Conservation (phyloP, 768 basidiomycete genomes). For the Kwoniella sp. region DNA sequence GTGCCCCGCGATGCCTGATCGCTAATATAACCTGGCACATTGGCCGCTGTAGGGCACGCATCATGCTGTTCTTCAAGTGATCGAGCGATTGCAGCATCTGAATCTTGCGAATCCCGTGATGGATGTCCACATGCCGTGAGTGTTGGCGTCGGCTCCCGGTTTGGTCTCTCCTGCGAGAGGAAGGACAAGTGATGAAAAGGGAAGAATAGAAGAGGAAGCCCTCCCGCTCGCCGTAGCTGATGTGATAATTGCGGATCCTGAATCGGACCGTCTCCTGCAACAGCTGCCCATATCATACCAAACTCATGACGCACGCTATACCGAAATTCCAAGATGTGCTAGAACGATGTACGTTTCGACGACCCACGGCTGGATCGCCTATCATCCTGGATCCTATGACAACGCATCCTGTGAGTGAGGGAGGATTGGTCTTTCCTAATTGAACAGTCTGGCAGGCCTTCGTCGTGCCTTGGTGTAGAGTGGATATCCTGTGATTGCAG, state of each 20-base stretch:
- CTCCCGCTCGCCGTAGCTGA: too few relatives aligned
- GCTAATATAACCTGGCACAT: too few relatives aligned
- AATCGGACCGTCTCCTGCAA: too few relatives aligned
- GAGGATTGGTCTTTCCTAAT: too few relatives aligned
- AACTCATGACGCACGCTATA: slow-evolving; percentile 48
- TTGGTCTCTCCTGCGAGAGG: slow-evolving; percentile 9
- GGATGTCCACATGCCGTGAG: slow-evolving; percentile 54
- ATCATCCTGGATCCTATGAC: slow-evolving; percentile 46
- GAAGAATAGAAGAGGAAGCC: too few relatives aligned
- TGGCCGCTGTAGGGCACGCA: slow-evolving; percentile 54
- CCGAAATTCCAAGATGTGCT: slow-evolving; percentile 36
- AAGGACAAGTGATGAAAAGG: too few relatives aligned
- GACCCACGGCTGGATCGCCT: slow-evolving; percentile 13
- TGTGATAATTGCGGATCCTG: too few relatives aligned
- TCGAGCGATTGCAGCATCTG: slow-evolving; percentile 43
- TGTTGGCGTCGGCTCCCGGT: slow-evolving; percentile 5
- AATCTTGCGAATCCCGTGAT: slow-evolving; percentile 53
- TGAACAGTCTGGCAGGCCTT: background rate
- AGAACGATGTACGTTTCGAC: slow-evolving; percentile 22
- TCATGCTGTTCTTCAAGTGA: slow-evolving; percentile 40
- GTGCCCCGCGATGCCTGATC: too few relatives aligned
- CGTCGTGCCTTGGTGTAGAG: background rate
- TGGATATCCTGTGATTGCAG: too few relatives aligned
- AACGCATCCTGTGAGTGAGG: slow-evolving; percentile 39
- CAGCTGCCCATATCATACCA: slow-evolving; percentile 51